phyloP scores from a whole-genome alignment of 2,329 filamentous ascomycete genomes.

The Thermomyces lanuginosus region DNA sequence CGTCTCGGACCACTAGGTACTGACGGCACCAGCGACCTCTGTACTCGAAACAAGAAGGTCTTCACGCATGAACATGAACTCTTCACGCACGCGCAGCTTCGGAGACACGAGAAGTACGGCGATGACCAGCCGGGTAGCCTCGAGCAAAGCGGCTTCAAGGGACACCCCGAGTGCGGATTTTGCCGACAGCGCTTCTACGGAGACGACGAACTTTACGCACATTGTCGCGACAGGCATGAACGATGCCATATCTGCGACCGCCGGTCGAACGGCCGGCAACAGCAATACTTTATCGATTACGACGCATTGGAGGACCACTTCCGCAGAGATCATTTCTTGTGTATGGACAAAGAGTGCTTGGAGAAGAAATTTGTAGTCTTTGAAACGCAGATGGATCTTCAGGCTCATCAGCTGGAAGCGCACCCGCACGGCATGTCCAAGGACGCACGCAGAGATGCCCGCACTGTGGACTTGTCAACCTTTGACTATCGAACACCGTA shows the following conservation, averaged over 20 bases:
- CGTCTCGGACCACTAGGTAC: no score
- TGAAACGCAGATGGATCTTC: conserved; percentile 82
- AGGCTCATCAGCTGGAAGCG: conserved; percentile 74
- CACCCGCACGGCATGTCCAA: conserved; percentile 71
- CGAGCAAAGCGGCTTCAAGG: conserved; percentile 90
- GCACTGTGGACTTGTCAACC: conserved; percentile 68
- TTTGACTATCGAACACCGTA: conserved; percentile 70
- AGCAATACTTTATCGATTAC: conserved; percentile 87
- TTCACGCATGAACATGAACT: conserved; percentile 97
- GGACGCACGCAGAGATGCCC: conserved; percentile 64
- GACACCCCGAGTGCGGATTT: conserved; percentile 87
- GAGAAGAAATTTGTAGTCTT: conserved; percentile 99
- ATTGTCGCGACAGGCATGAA: conserved; percentile 89
- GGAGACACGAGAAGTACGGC: conserved; percentile 75
- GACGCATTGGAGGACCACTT: conserved; percentile 76
- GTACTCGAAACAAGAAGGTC: conserved; percentile 87
- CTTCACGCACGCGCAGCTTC: conserved; percentile 64
- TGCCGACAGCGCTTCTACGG: conserved; percentile 88
- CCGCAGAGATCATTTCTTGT: conserved; percentile 70
- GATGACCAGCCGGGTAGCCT: conserved; percentile 79
- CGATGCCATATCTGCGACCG: conserved; percentile 88
- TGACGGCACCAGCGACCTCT: conserved; percentile 47
- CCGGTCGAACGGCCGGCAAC: conserved; percentile 43
- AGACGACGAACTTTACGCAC: conserved; percentile 82
- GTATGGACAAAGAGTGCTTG: conserved; percentile 67